Conservation (phyloP, 2,329 filamentous ascomycete genomes). For the Daldinia sp. region DNA sequence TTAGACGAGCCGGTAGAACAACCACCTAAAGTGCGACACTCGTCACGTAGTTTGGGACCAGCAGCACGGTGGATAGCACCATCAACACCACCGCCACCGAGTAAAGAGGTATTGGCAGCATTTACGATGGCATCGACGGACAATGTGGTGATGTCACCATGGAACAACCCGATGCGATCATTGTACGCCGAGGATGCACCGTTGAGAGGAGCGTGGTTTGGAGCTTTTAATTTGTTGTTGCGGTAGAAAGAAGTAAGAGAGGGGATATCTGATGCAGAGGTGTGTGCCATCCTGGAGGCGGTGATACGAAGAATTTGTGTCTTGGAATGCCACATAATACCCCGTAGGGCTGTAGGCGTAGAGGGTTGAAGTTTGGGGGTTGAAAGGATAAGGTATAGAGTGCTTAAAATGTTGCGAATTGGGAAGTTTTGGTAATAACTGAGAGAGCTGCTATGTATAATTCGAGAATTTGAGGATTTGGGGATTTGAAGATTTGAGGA, state of each 20-base stretch:
- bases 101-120: slow-evolving; percentile 82
- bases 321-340: background rate
- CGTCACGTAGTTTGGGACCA: slow-evolving; percentile 73
- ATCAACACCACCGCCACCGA: slow-evolving; percentile 91
- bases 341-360: background rate
- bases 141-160: slow-evolving; percentile 85
- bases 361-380: background rate
- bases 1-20: slow-evolving; percentile 84
- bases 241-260: slow-evolving; percentile 76
- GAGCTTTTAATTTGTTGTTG: slow-evolving; percentile 59
- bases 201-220: slow-evolving; percentile 40
- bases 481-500: too few species aligned
- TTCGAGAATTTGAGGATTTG: too few species aligned
- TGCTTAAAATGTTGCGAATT: too few species aligned
- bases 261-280: slow-evolving; percentile 67
- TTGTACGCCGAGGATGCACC: slow-evolving; percentile 65
- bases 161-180: slow-evolving; percentile 75
- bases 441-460: too few species aligned
- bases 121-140: slow-evolving; percentile 89
- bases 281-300: slow-evolving; percentile 54
- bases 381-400: too few species aligned
- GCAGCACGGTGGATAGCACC: slow-evolving; percentile 89
- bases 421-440: too few species aligned
- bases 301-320: slow-evolving; percentile 35
- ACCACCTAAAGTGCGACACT: slow-evolving; percentile 78